A percentile compares a stretch with the other conserved stretches of the same genome.
These are phyloP conservation scores for Taphrina betulina DNA, from an alignment of 1,139 yeast species.

Conservation along the genomic window DNA sequence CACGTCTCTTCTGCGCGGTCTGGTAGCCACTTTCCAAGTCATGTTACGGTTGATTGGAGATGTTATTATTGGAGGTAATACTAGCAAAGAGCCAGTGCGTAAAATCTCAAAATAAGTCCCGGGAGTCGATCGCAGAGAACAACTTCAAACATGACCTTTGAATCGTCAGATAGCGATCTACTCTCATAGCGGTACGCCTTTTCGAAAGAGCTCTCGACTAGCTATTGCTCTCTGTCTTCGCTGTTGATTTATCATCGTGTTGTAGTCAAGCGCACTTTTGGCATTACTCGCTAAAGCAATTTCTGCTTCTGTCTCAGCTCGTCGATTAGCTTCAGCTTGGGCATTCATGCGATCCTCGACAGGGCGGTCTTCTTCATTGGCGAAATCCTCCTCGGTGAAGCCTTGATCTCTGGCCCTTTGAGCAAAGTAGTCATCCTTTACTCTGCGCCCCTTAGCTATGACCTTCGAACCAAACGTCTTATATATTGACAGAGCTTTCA, in stretches of 20 bases:
- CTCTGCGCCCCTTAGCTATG: slow-evolving; percentile 61
- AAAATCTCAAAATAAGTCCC: not conserved
- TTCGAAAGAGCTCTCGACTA: not conserved
- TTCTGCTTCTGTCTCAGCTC: slow-evolving; percentile 13
- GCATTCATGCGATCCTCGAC: slow-evolving; percentile 11
- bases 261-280: slow-evolving; percentile 15
- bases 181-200: too few species aligned
- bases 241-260: slow-evolving; percentile 14
- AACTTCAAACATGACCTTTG: too few species aligned
- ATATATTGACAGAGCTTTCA: slow-evolving; percentile 64
- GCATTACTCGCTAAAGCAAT: slow-evolving; percentile 9
- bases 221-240: not conserved
- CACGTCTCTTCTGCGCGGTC: not conserved
- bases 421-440: slow-evolving; percentile 80
- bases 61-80: not conserved
- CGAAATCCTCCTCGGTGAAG: slow-evolving; percentile 46
- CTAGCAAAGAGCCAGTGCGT: not conserved
- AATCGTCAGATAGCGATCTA: too few species aligned
- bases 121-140: too few species aligned
- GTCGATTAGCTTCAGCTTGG: slow-evolving; percentile 11
- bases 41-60: not conserved
- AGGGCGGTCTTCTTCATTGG: slow-evolving; percentile 27
- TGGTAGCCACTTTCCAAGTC: not conserved
- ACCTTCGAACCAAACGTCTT: slow-evolving; percentile 72
- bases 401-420: slow-evolving; percentile 54